Conservation (phyloP, 805 yeast species). For the Hanseniaspora taiwanica region DNA sequence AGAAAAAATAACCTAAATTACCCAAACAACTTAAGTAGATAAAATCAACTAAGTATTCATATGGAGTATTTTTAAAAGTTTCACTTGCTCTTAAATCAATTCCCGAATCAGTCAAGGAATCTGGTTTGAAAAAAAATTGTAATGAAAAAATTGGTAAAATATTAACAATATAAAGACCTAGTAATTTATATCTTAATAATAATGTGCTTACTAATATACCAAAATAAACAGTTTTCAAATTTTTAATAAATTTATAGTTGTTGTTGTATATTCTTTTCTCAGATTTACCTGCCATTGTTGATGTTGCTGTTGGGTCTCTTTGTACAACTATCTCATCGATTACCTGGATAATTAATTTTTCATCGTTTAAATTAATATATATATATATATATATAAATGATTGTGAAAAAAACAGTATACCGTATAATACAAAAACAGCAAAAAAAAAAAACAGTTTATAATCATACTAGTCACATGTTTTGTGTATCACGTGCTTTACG, state of each 20-base stretch:
- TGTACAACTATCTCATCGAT: background rate
- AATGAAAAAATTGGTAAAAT: slow-evolving; percentile 25
- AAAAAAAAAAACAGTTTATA: too few relatives aligned
- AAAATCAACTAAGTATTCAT: slow-evolving; percentile 42
- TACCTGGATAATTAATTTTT: too few relatives aligned
- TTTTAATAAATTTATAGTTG: slow-evolving; percentile 27
- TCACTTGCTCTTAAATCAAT: slow-evolving; percentile 27
- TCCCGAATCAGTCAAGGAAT: slow-evolving; percentile 20
- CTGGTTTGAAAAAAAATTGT: slow-evolving; percentile 29
- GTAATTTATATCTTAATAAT: slow-evolving; percentile 18
- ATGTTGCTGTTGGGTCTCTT: background rate
- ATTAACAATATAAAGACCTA: slow-evolving; percentile 25
- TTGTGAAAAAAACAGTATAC: too few relatives aligned
- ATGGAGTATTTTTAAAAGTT: slow-evolving; percentile 33
- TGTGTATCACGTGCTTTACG: too few relatives aligned
- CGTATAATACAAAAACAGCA: too few relatives aligned
- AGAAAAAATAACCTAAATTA: slow-evolving; percentile 30
- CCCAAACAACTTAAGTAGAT: slow-evolving; percentile 40
- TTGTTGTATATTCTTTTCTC: slow-evolving; percentile 37
- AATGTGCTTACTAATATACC: slow-evolving; percentile 17
- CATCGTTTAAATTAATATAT: too few relatives aligned
- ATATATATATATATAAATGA: too few relatives aligned
- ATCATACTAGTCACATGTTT: too few relatives aligned
- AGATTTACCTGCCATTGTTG: slow-evolving; percentile 42
- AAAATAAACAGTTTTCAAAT: slow-evolving; percentile 25